A percentile compares a stretch with the other conserved stretches of the same genome.
phyloP scores from a whole-genome alignment of 306 rosid species.

The Alnus rubra region DNA sequence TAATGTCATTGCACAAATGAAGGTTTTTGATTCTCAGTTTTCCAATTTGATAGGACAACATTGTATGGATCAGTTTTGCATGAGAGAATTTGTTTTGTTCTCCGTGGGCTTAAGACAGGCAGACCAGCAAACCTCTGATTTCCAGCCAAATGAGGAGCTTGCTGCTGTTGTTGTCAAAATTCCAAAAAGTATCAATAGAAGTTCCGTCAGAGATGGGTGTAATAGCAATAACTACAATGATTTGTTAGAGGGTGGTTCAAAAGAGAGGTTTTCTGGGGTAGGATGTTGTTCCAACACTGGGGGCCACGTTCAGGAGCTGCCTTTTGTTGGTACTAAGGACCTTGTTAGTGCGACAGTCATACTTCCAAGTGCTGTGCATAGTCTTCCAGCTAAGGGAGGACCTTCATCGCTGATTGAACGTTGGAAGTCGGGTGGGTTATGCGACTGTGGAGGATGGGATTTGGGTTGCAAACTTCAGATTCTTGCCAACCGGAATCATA shows the following conservation, averaged over 20 bases:
- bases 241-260: slow-evolving; percentile 18
- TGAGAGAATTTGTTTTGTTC: slow-evolving; percentile 72
- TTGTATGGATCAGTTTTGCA: slow-evolving; percentile 31
- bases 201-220: slow-evolving; percentile 24
- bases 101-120: slow-evolving; percentile 63
- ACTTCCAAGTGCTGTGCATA: slow-evolving; percentile 87
- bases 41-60: slow-evolving; percentile 39
- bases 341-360: slow-evolving; percentile 59
- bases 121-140: slow-evolving; percentile 56
- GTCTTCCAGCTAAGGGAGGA: slow-evolving; percentile 90
- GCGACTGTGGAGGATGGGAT: slow-evolving; percentile 99
- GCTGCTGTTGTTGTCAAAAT: slow-evolving; percentile 79
- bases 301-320: slow-evolving; percentile 21
- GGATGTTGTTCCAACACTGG: slow-evolving; percentile 29
- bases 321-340: slow-evolving; percentile 28
- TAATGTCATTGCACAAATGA: slow-evolving; percentile 84
- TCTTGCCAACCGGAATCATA: slow-evolving; percentile 53
- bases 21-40: slow-evolving; percentile 58
- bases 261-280: slow-evolving; percentile 31
- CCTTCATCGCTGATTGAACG: slow-evolving; percentile 94
- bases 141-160: slow-evolving; percentile 81
- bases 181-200: slow-evolving; percentile 38
- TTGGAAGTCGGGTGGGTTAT: slow-evolving; percentile 90
- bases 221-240: slow-evolving; percentile 29
- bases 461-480: slow-evolving; percentile 81